These are phyloP conservation scores for Pythium scleroteichum DNA, from an alignment of 352 stramenopile genomes.

Conservation along the genomic window DNA sequence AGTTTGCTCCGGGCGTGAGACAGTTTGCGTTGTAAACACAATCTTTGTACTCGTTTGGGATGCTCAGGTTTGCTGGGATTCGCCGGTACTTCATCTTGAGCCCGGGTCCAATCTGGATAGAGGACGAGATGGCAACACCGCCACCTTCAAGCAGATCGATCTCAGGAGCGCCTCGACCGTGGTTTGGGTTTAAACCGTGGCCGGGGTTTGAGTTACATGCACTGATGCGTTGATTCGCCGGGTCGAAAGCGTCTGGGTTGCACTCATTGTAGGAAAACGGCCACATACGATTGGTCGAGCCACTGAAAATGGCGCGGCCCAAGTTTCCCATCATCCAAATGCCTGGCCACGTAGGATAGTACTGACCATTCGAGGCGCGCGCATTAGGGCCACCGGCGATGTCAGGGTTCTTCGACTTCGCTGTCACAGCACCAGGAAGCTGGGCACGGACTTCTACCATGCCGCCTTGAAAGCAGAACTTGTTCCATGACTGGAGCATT, in stretches of 20 bases:
- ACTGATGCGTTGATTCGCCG: constrained; percentile 73
- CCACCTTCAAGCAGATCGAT: constrained; percentile 95
- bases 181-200: constrained; percentile 87
- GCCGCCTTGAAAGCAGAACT: constrained; percentile 94
- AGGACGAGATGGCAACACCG: constrained; percentile 65
- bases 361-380: constrained; percentile 32
- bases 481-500: constrained; percentile 94
- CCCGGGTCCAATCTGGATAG: constrained; percentile 71
- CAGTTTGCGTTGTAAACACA: constrained; percentile 52
- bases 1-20: constrained; percentile 49
- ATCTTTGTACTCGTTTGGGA: constrained; percentile 27
- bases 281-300: constrained; percentile 93
- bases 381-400: constrained; percentile 74
- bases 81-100: constrained; percentile 55
- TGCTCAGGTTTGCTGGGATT: constrained; percentile 34
- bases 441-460: constrained; percentile 91
- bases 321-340: constrained; percentile 97
- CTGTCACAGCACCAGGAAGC: constrained; percentile 79
- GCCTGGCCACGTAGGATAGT: constrained; percentile 90
- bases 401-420: constrained; percentile 64
- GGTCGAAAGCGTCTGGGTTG: constrained; percentile 81
- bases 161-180: constrained; percentile 92
- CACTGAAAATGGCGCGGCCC: constrained; percentile 93
- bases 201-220: constrained; percentile 91
- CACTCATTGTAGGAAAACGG: constrained; percentile 95